A percentile compares a stretch with the other conserved stretches of the same genome.
These are phyloP conservation scores for Flaveria ramosissima DNA, from an alignment of 129 eudicot genomes.

Conservation along the genomic window DNA sequence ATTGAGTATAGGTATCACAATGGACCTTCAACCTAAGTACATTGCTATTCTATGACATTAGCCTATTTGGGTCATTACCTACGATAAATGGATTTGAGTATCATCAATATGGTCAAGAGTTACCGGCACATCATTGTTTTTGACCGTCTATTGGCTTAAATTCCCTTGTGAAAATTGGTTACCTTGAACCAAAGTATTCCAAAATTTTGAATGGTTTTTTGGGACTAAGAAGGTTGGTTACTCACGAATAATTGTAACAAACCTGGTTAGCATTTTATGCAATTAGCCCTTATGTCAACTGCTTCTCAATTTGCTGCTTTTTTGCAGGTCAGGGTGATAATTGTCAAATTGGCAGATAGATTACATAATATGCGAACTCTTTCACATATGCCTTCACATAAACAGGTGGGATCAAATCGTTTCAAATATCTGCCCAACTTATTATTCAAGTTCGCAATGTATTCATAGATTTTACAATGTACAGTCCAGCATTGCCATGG, in stretches of 20 bases:
- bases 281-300: conserved; percentile 13
- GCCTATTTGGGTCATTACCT: not conserved
- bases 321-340: conserved; percentile 93
- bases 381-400: conserved; percentile 97
- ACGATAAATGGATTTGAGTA: not conserved
- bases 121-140: not conserved
- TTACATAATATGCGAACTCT: conserved; percentile 99
- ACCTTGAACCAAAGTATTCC: not conserved
- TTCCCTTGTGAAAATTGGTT: conserved; percentile 5
- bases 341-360: conserved; percentile 98
- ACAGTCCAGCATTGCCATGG: conserved; percentile 95
- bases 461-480: conserved; percentile 31
- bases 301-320: conserved; percentile 22
- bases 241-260: not conserved
- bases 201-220: not conserved
- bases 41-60: not conserved
- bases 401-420: conserved; percentile 66
- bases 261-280: not conserved
- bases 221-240: not conserved
- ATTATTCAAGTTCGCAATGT: conserved; percentile 1
- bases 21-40: not conserved
- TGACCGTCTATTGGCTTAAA: not conserved
- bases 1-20: not conserved
- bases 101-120: not conserved
- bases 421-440: not conserved